Percentiles rank a stretch among this genome's conserved stretches.
phyloP scores from a whole-genome alignment of 306 rosid genomes.

The Oxytropis ochrocephala region DNA sequence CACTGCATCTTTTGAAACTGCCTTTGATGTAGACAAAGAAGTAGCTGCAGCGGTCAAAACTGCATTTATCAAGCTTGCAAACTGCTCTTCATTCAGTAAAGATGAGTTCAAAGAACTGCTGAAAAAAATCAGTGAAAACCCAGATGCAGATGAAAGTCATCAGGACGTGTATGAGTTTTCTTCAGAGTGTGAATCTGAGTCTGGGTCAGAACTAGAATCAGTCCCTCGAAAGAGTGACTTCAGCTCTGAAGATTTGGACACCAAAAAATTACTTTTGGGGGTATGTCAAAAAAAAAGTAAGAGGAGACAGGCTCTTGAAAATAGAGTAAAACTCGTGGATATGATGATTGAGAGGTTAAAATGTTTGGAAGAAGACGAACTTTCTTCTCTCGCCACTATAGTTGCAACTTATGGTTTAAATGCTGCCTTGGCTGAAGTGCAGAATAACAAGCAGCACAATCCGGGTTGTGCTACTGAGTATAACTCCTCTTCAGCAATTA shows the following conservation, averaged over 20 bases:
- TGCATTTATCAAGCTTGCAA: constrained; percentile 67
- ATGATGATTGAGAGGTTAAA: constrained; percentile 79
- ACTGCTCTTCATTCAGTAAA: constrained; percentile 54
- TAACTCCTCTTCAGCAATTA: constrained; percentile 27
- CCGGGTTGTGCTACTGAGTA: constrained; percentile 32
- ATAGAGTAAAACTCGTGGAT: constrained; percentile 48
- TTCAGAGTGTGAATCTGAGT: constrained; percentile 54
- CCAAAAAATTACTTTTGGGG: constrained; percentile 34
- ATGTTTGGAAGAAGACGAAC: constrained; percentile 77
- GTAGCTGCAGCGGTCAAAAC: constrained; percentile 89
- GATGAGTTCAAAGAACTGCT: constrained; percentile 70
- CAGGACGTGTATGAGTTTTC: constrained; percentile 40
- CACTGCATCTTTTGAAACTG: constrained; percentile 85
- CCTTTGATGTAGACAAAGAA: constrained; percentile 86
- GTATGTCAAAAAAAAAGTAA: constrained; percentile 40
- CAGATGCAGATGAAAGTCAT: constrained; percentile 50
- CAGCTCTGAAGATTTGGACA: constrained; percentile 32
- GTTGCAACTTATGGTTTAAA: constrained; percentile 89
- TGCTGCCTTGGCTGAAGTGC: constrained; percentile 76
- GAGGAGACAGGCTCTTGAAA: constrained; percentile 57
- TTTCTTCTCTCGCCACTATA: constrained; percentile 87
- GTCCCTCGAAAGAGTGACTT: constrained; percentile 27
- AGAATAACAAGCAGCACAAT: constrained; percentile 46
- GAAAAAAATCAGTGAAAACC: constrained; percentile 78
- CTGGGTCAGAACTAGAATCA: constrained; percentile 46